Base-by-base conservation (phyloP, 1,284 basidiomycete species). In the Moniliophthora roreri region DNA sequence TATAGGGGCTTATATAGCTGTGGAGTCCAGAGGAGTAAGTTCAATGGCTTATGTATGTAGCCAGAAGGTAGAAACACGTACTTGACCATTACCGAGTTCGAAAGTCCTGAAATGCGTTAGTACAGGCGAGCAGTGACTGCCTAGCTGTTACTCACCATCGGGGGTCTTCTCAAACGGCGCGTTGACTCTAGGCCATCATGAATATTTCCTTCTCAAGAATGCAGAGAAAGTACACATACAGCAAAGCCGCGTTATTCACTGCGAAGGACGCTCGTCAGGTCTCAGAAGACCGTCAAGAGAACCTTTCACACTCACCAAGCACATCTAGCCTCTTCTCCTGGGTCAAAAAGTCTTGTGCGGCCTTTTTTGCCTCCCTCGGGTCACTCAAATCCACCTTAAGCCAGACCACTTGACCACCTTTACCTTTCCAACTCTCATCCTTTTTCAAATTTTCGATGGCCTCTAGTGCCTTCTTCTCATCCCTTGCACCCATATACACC, bases 221-320 rank as follows among this genome's bases (percentile, higher is more conserved):
- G 28, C 7, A 11, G 11, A 6, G 28, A 32, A 32, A 6, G 28
- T 4, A 24, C 15, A 23, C 13, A 2, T 54, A 71, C 51, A 55
- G 75, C 73, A 70, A 24, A 0, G 70, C 74, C 44, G 77, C 76
- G 37, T 79, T 77, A 53, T 78, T 73, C 44, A 79, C 75, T 77
- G 44, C 20, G 42, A 26, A 21, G 47, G 9, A 21, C 15, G 11
- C 18, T 18, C 26, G 28, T 28, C 47, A n/a, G 20, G 15, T 10
- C 20, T 26, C 20, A 9, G 16, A 10, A 16, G 16, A 2, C 36
- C 36, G 21, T 18, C 7, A 42, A 18, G 10, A 26, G 37, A 3
- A 16, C 26, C 11, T 24, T 47, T 3, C 3, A 26, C 7, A 50
- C 55, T 7, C n/a, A 58, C 56, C 35, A 21, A 58, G 28, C 5